Evolutionary conservation across 441 rosid species (phyloP), one percentile per base, ranked within the genome.

Genomic region (Kokia cookei): DNA sequence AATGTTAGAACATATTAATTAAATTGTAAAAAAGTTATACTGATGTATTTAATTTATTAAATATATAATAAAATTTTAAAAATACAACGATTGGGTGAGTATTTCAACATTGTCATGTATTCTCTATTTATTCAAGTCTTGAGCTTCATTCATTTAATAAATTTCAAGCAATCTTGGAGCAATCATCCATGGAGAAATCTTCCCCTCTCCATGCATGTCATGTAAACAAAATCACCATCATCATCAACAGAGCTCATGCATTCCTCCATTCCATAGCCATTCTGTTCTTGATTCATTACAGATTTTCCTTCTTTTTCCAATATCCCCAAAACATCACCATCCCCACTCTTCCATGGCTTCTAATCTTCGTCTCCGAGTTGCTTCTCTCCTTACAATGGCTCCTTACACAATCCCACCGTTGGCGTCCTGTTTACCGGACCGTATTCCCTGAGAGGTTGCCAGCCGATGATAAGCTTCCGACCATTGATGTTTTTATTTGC

Each of bases 391-490:
- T 83, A 32, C 40, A 17, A 0, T 87, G 88, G 88, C 42, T 77
- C 17, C 65, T 82, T n/a, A 40, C 12, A 68, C 76, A 62, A 69
- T 77, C 79, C 60, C 66, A 1, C 47, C 29, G 29, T 0, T 83
- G 86, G 88, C 75, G 81, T 40, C 82, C 83, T 0, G 67, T 82
- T 42, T 53, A 35, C 40, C 65, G 87, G 4, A 75, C 81, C 0
- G 81, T 72, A 19, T 84, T 80, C 65, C 86, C 86, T 0, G 80
- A 83, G 53, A 77, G 86, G 26, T 69, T 85, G 59, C 81, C 83
- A 19, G 2, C 1, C 0, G 85, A 82, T 4, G 76, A 32, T 0
- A 37, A 73, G 9, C 58, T 63, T 32, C 69, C 69, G 2, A 22
- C 35, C 19, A 61, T 73, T 7, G 76, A 73, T 17, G 69, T 73